These are phyloP conservation scores for Leucocoprinus birnbaumii DNA, from an alignment of 768 basidiomycete species.

Conservation along the genomic window DNA sequence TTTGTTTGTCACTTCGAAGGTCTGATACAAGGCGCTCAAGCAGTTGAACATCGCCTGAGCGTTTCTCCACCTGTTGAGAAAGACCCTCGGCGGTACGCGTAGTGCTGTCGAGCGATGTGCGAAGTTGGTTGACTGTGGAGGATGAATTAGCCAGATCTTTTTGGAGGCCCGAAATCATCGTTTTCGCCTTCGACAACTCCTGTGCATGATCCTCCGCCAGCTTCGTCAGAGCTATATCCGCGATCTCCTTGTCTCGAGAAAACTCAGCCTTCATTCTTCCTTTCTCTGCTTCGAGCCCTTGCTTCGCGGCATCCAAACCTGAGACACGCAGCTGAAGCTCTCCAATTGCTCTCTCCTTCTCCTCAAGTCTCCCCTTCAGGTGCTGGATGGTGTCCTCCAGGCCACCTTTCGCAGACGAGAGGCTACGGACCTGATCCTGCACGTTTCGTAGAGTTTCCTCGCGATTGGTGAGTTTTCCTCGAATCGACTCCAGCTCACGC, in stretches of 20 bases:
- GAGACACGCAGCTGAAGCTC: not conserved
- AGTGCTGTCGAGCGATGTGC: not conserved
- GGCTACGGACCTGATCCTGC: not conserved
- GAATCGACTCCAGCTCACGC: not conserved
- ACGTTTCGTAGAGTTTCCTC: not conserved
- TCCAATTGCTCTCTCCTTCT: not conserved
- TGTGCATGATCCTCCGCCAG: not conserved
- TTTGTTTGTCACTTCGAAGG: not conserved
- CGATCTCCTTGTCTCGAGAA: not conserved
- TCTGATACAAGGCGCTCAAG: not conserved
- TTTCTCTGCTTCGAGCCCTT: not conserved
- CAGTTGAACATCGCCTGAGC: not conserved
- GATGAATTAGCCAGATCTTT: not conserved
- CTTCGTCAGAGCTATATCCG: not conserved
- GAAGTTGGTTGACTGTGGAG: not conserved
- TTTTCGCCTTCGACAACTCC: not conserved
- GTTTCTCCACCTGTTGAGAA: not conserved
- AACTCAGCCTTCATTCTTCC: not conserved
- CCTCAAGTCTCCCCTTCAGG: not conserved
- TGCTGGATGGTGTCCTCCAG: not conserved
- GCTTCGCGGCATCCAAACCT: not conserved
- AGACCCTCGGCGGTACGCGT: not conserved
- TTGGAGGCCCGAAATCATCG: not conserved
- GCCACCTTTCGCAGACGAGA: not conserved
- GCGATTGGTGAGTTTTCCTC: not conserved